These are phyloP conservation scores for Stellera chamaejasme DNA, from an alignment of 345 rosid genomes.

Conservation along the genomic window DNA sequence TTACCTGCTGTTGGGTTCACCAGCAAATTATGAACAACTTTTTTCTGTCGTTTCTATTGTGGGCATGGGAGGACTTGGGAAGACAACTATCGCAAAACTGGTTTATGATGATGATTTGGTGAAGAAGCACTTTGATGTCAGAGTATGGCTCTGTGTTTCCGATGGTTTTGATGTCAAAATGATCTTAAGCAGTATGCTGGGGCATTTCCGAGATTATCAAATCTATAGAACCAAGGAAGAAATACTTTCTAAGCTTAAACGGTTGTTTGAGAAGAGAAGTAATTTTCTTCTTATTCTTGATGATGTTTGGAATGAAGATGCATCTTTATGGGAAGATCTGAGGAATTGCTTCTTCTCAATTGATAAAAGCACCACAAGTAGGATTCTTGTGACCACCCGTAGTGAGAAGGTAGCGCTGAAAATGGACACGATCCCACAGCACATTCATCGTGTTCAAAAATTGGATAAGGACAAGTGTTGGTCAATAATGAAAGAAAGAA, in stretches of 20 bases:
- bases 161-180: conserved; percentile 1
- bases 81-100: conserved; percentile 15
- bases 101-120: conserved; percentile 1
- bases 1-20: background rate
- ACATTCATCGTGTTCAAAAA: background rate
- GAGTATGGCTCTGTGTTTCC: conserved; percentile 13
- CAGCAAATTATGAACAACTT: background rate
- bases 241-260: background rate
- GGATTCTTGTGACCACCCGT: conserved; percentile 14
- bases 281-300: conserved; percentile 16
- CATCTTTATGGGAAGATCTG: conserved; percentile 2
- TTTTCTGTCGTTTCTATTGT: conserved; percentile 8
- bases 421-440: background rate
- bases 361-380: background rate
- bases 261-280: background rate
- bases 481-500: conserved; percentile 9
- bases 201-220: background rate
- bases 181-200: conserved; percentile 11
- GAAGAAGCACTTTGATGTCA: conserved; percentile 6
- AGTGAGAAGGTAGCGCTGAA: background rate
- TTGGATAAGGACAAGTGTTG: conserved; percentile 9
- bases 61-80: conserved; percentile 18
- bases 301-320: conserved; percentile 15
- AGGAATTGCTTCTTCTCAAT: background rate
- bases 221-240: background rate